Percentiles rank a stretch among this genome's conserved stretches.
These are phyloP conservation scores for Aspergillus fumigatiaffinis DNA, from an alignment of 2,329 filamentous ascomycete genomes.

Conservation along the genomic window DNA sequence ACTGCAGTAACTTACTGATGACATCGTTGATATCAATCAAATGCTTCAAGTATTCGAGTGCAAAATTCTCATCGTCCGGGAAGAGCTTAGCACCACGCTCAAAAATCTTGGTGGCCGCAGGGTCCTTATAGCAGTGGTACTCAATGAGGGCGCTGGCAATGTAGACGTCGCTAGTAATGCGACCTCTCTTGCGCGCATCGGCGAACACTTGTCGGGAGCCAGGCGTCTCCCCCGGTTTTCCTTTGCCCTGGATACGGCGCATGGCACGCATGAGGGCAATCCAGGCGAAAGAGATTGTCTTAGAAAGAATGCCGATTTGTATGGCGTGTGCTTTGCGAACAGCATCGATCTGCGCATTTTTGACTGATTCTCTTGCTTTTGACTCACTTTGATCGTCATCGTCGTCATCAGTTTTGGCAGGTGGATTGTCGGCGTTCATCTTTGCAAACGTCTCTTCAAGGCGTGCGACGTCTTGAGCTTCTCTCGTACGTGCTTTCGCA, in stretches of 20 bases:
- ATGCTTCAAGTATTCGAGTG: constrained; percentile 94
- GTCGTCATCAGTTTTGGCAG: constrained; percentile 49
- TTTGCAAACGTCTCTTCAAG: constrained; percentile 53
- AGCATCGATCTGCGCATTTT: constrained; percentile 53
- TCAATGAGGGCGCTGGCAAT: constrained; percentile 90
- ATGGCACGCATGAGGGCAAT: constrained; percentile 91
- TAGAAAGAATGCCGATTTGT: constrained; percentile 72
- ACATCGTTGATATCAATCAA: constrained; percentile 88
- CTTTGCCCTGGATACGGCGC: constrained; percentile 85
- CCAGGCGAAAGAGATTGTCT: constrained; percentile 89
- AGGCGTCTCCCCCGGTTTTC: constrained; percentile 62
- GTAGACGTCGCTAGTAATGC: constrained; percentile 91
- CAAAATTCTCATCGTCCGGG: constrained; percentile 87
- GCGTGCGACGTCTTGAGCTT: constrained; percentile 57
- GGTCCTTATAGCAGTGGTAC: constrained; percentile 92
- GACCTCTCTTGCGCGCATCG: constrained; percentile 80
- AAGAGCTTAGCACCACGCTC: constrained; percentile 92
- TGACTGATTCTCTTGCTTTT: constrained; percentile 49
- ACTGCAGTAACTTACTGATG: constrained; percentile 64
- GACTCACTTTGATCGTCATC: constrained; percentile 50
- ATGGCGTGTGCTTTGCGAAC: constrained; percentile 64
- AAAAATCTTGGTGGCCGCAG: constrained; percentile 89
- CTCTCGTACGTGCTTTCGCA: constrained; percentile 63
- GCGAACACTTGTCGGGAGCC: constrained; percentile 86
- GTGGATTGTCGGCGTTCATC: constrained; percentile 35